These are phyloP conservation scores for Melanomma pulvis-pyrius DNA, from an alignment of 495 filamentous ascomycete species.

Conservation along the genomic window DNA sequence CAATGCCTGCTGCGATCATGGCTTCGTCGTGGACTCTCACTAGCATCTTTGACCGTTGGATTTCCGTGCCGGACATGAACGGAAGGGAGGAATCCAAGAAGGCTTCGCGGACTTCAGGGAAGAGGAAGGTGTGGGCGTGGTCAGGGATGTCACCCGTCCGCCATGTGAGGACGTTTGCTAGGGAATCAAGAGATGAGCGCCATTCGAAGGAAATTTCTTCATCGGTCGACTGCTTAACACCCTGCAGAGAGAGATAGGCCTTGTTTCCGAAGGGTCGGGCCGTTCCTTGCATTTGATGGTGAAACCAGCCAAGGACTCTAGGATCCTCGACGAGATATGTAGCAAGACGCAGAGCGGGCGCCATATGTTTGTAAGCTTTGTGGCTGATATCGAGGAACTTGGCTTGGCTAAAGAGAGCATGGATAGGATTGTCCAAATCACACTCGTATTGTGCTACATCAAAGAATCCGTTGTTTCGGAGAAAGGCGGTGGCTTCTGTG, in stretches of 20 bases:
- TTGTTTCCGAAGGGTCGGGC: no score
- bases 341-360: background rate
- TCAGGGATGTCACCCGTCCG: background rate
- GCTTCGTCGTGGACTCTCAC: background rate
- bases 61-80: no score
- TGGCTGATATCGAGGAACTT: background rate
- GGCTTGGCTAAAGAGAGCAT: background rate
- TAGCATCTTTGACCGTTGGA: no score
- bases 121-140: no score
- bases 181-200: background rate
- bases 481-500: no score
- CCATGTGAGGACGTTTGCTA: background rate
- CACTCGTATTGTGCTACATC: no score
- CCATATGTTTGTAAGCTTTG: background rate
- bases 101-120: no score
- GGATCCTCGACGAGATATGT: background rate
- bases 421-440: background rate
- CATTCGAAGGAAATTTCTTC: background rate
- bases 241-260: no score
- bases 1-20: background rate
- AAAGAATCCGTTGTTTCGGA: no score
- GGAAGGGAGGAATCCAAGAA: no score
- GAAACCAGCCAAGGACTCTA: background rate
- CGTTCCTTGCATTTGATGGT: background rate
- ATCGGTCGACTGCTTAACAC: background rate